Conservation (phyloP, 208 protist genomes). For the Crithidia bombi region DNA sequence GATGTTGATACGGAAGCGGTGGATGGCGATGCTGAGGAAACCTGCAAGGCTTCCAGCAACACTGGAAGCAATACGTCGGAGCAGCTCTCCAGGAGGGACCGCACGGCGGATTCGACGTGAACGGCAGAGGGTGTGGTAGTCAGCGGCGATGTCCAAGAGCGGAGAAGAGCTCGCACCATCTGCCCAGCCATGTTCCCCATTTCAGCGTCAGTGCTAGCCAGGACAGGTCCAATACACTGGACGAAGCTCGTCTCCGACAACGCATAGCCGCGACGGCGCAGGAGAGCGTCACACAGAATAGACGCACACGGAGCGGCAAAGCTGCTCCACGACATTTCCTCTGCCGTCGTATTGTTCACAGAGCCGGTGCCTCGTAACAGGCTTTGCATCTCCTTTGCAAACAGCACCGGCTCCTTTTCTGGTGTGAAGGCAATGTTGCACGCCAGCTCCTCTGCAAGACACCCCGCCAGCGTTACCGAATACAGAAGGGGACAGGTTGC, state of each 20-base stretch:
- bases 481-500: constrained; percentile 28
- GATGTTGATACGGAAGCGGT: not conserved
- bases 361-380: not conserved
- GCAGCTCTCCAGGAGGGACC: constrained; percentile 16
- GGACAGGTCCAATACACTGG: constrained; percentile 14
- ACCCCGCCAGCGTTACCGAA: not conserved
- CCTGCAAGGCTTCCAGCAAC: constrained; percentile 11
- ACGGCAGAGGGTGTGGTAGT: not conserved
- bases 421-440: not conserved
- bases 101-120: constrained; percentile 19
- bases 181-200: not conserved
- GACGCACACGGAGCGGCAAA: not conserved
- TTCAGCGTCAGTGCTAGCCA: constrained; percentile 12
- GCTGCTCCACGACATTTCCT: constrained; percentile 1
- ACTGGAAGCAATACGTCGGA: constrained; percentile 15
- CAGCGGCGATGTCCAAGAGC: not conserved
- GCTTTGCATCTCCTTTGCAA: not conserved
- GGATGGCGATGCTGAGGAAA: not conserved
- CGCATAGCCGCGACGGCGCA: not conserved
- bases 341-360: not conserved
- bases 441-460: not conserved
- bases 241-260: constrained; percentile 17
- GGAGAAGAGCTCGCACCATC: constrained; percentile 10
- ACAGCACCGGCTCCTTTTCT: not conserved
- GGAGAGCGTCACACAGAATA: not conserved